These are phyloP conservation scores for Exophiala mesophila DNA, from an alignment of 2,329 filamentous ascomycete genomes.

Conservation along the genomic window DNA sequence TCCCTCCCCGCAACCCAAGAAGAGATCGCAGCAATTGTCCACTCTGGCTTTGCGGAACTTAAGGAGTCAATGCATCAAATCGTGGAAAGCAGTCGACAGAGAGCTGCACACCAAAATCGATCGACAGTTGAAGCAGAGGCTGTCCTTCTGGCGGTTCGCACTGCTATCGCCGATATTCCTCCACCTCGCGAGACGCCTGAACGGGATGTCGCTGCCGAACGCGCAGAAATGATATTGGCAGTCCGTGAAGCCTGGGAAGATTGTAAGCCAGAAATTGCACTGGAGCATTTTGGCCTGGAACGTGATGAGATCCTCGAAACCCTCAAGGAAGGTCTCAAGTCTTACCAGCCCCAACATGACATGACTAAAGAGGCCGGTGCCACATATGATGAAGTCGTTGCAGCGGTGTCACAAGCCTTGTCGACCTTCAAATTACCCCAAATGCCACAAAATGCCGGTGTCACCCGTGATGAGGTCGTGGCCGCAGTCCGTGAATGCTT, in stretches of 20 bases:
- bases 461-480: slow-evolving; percentile 78
- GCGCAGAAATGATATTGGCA: slow-evolving; percentile 80
- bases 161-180: slow-evolving; percentile 57
- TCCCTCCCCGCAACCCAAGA: slow-evolving; percentile 52
- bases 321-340: slow-evolving; percentile 76
- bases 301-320: slow-evolving; percentile 85
- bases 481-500: slow-evolving; percentile 79
- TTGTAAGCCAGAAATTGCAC: slow-evolving; percentile 87
- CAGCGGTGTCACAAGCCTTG: slow-evolving; percentile 78
- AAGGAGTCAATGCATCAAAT: slow-evolving; percentile 78
- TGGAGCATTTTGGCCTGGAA: slow-evolving; percentile 85
- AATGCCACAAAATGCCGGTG: slow-evolving; percentile 57
- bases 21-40: slow-evolving; percentile 71
- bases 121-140: slow-evolving; percentile 72
- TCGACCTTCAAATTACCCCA: slow-evolving; percentile 73
- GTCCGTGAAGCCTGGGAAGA: slow-evolving; percentile 89
- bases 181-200: slow-evolving; percentile 56
- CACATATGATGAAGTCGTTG: slow-evolving; percentile 77
- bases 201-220: slow-evolving; percentile 53
- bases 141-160: slow-evolving; percentile 77
- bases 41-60: slow-evolving; percentile 74
- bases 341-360: slow-evolving; percentile 52
- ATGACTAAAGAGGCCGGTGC: slow-evolving; percentile 50
- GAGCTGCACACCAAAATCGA: slow-evolving; percentile 59
- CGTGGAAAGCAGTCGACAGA: slow-evolving; percentile 68